These are phyloP conservation scores for Cyberlindnera subsufficiens DNA, from an alignment of 805 yeast genomes.

Conservation along the genomic window DNA sequence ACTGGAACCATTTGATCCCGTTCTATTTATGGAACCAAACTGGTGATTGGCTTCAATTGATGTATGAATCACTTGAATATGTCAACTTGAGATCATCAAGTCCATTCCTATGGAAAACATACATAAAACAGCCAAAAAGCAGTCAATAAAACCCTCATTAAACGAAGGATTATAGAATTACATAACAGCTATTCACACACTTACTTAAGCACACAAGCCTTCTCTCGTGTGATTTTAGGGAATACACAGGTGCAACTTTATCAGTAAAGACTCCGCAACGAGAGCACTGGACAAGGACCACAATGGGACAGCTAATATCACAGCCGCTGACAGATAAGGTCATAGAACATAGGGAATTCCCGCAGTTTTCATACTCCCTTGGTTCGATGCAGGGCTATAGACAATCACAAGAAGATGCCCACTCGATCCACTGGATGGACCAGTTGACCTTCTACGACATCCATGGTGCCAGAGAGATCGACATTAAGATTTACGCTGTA, in stretches of 20 bases:
- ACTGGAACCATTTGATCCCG: too few species aligned
- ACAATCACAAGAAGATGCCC: constrained; percentile 72
- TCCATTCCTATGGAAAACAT: too few species aligned
- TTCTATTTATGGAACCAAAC: too few species aligned
- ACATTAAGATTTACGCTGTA: constrained; percentile 52
- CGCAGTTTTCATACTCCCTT: constrained; percentile 45
- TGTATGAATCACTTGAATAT: too few species aligned
- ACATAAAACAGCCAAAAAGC: too few species aligned
- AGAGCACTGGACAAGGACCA: not conserved
- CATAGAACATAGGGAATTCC: constrained; percentile 35
- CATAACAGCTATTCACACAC: not conserved
- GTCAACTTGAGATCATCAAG: too few species aligned
- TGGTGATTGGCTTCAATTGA: too few species aligned
- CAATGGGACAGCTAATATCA: constrained; percentile 70
- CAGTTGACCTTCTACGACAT: constrained; percentile 26
- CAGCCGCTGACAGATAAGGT: constrained; percentile 48
- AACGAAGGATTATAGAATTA: too few species aligned
- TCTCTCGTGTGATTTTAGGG: not conserved
- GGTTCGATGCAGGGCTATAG: constrained; percentile 81
- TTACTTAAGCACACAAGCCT: not conserved
- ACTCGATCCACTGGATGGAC: constrained; percentile 41
- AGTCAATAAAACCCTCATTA: too few species aligned
- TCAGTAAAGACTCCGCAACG: not conserved
- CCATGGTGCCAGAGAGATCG: constrained; percentile 17
- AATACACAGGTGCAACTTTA: not conserved